Conservation (phyloP, 176 grass and related monocot species). For the Secale cereale region DNA sequence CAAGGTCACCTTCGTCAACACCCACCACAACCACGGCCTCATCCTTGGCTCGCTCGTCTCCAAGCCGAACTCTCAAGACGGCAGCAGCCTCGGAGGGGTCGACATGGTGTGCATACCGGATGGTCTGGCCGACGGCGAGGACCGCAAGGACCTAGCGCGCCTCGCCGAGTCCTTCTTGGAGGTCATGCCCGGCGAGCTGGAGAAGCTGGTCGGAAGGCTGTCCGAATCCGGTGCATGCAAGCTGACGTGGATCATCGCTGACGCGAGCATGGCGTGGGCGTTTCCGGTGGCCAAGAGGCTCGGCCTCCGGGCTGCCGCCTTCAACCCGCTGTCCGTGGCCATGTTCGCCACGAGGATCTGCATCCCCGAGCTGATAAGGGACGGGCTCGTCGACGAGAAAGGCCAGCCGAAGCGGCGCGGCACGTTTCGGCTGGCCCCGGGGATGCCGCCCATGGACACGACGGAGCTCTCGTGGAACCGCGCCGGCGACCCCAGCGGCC, state of each 20-base stretch:
- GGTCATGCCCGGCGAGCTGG: slow-evolving; percentile 46
- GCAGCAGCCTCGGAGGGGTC: slow-evolving; percentile 27
- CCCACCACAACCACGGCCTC: slow-evolving; percentile 28
- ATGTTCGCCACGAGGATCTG: slow-evolving; percentile 25
- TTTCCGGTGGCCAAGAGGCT: slow-evolving; percentile 33
- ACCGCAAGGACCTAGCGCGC: slow-evolving; percentile 42
- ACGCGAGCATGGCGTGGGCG: slow-evolving; percentile 56
- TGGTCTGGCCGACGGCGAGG: slow-evolving; percentile 45
- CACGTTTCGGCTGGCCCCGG: slow-evolving; percentile 44
- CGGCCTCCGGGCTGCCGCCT: slow-evolving; percentile 33
- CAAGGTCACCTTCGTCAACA: slow-evolving; percentile 52
- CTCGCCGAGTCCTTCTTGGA: slow-evolving; percentile 23
- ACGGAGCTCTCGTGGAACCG: slow-evolving; percentile 48
- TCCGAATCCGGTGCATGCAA: slow-evolving; percentile 12
- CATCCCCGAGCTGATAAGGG: slow-evolving; percentile 47
- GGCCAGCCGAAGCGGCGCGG: slow-evolving; percentile 35
- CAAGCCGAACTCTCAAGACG: background rate
- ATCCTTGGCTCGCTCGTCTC: slow-evolving; percentile 23
- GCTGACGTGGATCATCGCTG: slow-evolving; percentile 55
- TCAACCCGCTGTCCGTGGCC: slow-evolving; percentile 37
- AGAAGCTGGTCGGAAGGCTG: slow-evolving; percentile 34
- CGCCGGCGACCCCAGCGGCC: slow-evolving; percentile 1
- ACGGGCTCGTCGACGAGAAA: slow-evolving; percentile 40
- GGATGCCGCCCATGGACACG: slow-evolving; percentile 37
- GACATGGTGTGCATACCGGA: slow-evolving; percentile 60